These are phyloP conservation scores for Schizosaccharomyces versatilis DNA, from an alignment of 1,139 yeast genomes.

Conservation along the genomic window DNA sequence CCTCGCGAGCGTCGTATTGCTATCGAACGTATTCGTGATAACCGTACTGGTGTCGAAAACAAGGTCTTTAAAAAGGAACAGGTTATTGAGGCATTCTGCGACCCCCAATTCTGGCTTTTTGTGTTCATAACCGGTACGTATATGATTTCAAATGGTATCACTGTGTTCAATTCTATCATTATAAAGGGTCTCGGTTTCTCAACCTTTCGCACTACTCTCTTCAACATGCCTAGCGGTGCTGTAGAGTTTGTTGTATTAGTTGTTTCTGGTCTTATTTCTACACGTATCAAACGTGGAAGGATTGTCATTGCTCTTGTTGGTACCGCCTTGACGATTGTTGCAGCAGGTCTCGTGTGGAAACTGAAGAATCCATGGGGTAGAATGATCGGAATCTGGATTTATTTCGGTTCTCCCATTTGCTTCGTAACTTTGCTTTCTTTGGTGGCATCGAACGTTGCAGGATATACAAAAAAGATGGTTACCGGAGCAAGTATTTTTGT, in stretches of 20 bases:
- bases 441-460: conserved; percentile 26
- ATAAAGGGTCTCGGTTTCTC: conserved; percentile 17
- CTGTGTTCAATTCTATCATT: conserved; percentile 15
- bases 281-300: background rate
- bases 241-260: conserved; percentile 3
- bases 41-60: conserved; percentile 33
- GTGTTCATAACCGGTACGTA: conserved; percentile 15
- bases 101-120: conserved; percentile 27
- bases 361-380: background rate
- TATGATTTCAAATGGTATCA: conserved; percentile 12
- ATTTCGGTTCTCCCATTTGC: background rate
- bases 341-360: background rate
- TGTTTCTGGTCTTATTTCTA: background rate
- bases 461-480: conserved; percentile 36
- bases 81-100: conserved; percentile 21
- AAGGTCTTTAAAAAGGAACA: conserved; percentile 29
- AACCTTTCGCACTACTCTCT: conserved; percentile 15
- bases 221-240: conserved; percentile 16
- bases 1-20: conserved; percentile 27
- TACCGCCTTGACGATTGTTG: background rate
- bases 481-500: conserved; percentile 26
- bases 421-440: background rate
- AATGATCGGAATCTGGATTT: conserved; percentile 1
- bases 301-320: background rate
- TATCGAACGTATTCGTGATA: conserved; percentile 28